Percentiles rank a stretch among this genome's conserved stretches.
Evolutionary conservation across 164 flowering plant species (phyloP).

Genomic region (Vitis vinifera): ASM3070453v1 NC_081816.1:2388001-2388500

Average conservation of each 20-base stretch:
- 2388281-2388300: slow-evolving; percentile 25
- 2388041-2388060: slow-evolving; percentile 30
- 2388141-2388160: neutral
- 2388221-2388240: slow-evolving; percentile 2
- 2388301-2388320: slow-evolving; percentile 23
- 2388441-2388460: slow-evolving; percentile 44
- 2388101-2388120: neutral
- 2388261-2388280: slow-evolving; percentile 27
- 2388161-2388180: neutral
- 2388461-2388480: slow-evolving; percentile 36
- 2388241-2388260: slow-evolving; percentile 11
- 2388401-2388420: slow-evolving; percentile 39
- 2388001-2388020: neutral
- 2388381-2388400: neutral
- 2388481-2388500: slow-evolving; percentile 23
- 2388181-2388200: slow-evolving; percentile 19
- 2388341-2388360: neutral
- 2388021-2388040: slow-evolving; percentile 23
- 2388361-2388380: neutral
- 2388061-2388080: slow-evolving; percentile 15
- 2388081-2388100: neutral
- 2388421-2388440: slow-evolving; percentile 37
- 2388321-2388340: neutral
- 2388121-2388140: neutral
- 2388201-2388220: slow-evolving; percentile 12